Evolutionary conservation across 805 yeast genomes (phyloP).

Genomic region (Saccharomycopsis sp.): DNA sequence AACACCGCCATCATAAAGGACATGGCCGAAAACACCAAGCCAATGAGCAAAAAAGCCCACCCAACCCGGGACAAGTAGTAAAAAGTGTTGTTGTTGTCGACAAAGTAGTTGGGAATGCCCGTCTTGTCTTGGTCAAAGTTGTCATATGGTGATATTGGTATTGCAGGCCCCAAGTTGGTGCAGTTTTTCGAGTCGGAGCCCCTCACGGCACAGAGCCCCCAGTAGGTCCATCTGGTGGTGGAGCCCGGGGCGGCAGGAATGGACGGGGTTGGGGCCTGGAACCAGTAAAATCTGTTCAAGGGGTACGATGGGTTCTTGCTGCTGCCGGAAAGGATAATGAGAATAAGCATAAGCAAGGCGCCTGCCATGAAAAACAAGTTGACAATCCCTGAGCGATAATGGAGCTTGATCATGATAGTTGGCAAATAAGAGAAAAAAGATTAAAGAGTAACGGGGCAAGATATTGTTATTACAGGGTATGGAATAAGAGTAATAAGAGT

Average conservation of each 20-base stretch:
- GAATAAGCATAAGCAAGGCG: conserved; percentile 38
- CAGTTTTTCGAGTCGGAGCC: conserved; percentile 43
- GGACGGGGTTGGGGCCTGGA: conserved; percentile 60
- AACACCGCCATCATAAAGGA: conserved; percentile 47
- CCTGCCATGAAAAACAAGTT: conserved; percentile 18
- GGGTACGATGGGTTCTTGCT: conserved; percentile 40
- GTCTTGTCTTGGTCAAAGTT: conserved; percentile 45
- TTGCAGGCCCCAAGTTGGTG: conserved; percentile 55
- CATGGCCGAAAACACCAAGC: conserved; percentile 52
- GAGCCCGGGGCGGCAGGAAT: conserved; percentile 35
- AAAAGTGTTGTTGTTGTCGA: conserved; percentile 39
- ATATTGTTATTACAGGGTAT: too few species aligned
- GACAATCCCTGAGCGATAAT: conserved; percentile 13
- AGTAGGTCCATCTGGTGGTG: conserved; percentile 71
- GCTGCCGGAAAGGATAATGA: conserved; percentile 58
- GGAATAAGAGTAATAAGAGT: too few species aligned
- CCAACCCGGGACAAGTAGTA: conserved; percentile 63
- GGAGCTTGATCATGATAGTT: conserved; percentile 10
- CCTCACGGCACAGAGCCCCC: conserved; percentile 45
- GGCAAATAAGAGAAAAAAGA: too few species aligned
- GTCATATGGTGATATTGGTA: conserved; percentile 72
- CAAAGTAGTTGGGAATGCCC: conserved; percentile 31
- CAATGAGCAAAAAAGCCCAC: conserved; percentile 54
- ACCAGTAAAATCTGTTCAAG: conserved; percentile 63
- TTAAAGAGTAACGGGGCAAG: too few species aligned